A percentile compares a stretch with the other conserved stretches of the same genome.
Evolutionary conservation across 345 rosid genomes (phyloP).

Genomic region (Adansonia digitata): DNA sequence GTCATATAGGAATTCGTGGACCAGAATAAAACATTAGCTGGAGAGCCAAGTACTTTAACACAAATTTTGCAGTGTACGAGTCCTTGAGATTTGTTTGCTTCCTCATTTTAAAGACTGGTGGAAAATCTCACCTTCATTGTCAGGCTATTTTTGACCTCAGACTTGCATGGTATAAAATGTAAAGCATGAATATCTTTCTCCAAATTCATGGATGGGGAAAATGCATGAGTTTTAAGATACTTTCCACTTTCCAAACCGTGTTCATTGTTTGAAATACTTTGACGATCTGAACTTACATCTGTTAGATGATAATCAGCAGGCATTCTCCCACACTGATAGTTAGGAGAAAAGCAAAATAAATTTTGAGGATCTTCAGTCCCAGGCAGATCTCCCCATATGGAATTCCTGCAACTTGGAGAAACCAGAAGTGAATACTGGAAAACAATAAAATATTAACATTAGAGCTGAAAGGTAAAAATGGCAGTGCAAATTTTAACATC

Average conservation of each 20-base stretch:
- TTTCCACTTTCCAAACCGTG: slow-evolving; percentile 25
- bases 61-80: background rate
- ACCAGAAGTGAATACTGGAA: slow-evolving; percentile 6
- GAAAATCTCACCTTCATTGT: slow-evolving; percentile 26
- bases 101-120: background rate
- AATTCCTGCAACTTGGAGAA: slow-evolving; percentile 36
- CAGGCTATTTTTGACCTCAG: slow-evolving; percentile 7
- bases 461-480: background rate
- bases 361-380: slow-evolving; percentile 24
- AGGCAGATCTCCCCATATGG: slow-evolving; percentile 38
- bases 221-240: slow-evolving; percentile 26
- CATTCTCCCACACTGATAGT: slow-evolving; percentile 16
- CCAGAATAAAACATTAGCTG: background rate
- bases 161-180: background rate
- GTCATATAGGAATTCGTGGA: background rate
- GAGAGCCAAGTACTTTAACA: background rate
- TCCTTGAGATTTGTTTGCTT: background rate
- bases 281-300: slow-evolving; percentile 22
- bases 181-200: slow-evolving; percentile 19
- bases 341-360: slow-evolving; percentile 27
- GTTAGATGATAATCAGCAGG: slow-evolving; percentile 14
- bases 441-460: background rate
- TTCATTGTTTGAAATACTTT: slow-evolving; percentile 20
- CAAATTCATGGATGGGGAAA: slow-evolving; percentile 26
- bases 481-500: slow-evolving; percentile 18